Evolutionary conservation across 2,329 filamentous ascomycete species (phyloP), one percentile per base, ranked within the genome.

Genomic region (Xylaria sp.): DNA sequence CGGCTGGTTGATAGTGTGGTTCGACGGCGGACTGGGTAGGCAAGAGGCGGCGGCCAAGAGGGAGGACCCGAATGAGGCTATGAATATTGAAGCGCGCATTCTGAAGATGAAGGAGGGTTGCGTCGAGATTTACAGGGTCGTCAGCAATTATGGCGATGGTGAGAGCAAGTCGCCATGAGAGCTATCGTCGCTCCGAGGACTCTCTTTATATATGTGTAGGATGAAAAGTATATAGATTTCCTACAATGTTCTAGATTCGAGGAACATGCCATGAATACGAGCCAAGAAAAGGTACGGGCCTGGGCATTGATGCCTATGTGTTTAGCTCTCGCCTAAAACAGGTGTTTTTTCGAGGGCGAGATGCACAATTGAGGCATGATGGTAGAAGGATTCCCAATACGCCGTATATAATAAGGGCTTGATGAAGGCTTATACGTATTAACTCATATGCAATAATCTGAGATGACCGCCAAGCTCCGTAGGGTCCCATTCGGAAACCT

Each of bases 131-230:
- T 56, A 59, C 39, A 56, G 49, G 31, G 12, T 64, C 51, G 39
- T 60, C 28, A 41, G 36, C 10, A 36, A 59, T 41, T 58, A 46
- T 60, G 36, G 20, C 15, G 20, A 39, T 60, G 56, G 49, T 60
- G 59, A 41, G 60, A 25, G 43, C 6, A 54, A 55, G 54, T 59
- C 48, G 58, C 18, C n/a, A 28, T 58, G 33, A 13, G 31, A 63
- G n/a, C 33, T 48, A 33, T 56, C 23, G 58, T 43, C 49, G 9
- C 51, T 56, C 41, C 49, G 60, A 55, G 39, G n/a, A 55, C 48
- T 49, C 55, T 60, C 48, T 64, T 60, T 59, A 67, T 67, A 64
- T 68, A 67, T 59, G n/a, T 23, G n/a, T 23, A 59, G 23, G 31
- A 59, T 54, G 48, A 63, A 55, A 46, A 46, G 41, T 46, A 15